Conservation (phyloP, 148 eudicot genomes). For the Camellia granthamiana region DNA sequence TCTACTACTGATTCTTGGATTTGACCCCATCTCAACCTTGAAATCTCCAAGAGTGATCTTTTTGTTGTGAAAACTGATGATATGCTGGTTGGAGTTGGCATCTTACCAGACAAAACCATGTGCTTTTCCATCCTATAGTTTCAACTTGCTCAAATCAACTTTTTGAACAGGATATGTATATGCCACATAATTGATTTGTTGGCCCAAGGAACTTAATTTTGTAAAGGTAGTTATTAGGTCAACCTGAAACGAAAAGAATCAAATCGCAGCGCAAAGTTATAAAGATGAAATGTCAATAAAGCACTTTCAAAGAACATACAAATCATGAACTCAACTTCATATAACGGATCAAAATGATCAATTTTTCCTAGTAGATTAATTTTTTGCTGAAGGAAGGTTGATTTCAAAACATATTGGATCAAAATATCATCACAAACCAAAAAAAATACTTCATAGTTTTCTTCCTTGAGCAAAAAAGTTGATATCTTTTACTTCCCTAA, state of each 20-base stretch:
- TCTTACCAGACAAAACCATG: not conserved
- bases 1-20: not conserved
- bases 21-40: not conserved
- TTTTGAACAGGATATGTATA: slow-evolving; percentile 74
- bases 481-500: not conserved
- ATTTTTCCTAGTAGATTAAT: no score
- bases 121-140: slow-evolving; percentile 33
- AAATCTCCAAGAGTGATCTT: not conserved
- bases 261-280: not conserved
- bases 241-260: slow-evolving; percentile 48
- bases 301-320: not conserved
- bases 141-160: slow-evolving; percentile 72
- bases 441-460: no score
- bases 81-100: no score
- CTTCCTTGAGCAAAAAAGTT: not conserved
- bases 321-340: not conserved
- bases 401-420: no score
- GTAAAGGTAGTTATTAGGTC: slow-evolving; percentile 87
- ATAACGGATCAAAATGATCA: not conserved
- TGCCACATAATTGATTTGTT: slow-evolving; percentile 83
- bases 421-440: no score
- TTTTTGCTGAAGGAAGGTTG: no score
- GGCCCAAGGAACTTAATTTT: slow-evolving; percentile 84
- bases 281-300: not conserved
- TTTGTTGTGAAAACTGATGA: not conserved